These are phyloP conservation scores for Castanea crenata DNA, from an alignment of 306 rosid species.

Conservation along the genomic window DNA sequence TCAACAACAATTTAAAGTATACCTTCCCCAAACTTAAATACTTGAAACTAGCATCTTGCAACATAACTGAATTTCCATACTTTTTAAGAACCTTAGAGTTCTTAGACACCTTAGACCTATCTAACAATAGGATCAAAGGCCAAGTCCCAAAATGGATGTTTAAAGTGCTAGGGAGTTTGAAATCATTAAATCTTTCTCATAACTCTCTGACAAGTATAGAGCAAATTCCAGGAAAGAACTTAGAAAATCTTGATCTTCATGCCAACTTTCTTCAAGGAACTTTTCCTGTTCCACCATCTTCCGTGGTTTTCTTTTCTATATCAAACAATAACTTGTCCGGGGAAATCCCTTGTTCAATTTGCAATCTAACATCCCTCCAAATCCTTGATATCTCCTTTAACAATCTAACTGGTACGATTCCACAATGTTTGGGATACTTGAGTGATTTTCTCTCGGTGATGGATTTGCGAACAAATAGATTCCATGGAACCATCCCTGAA, in stretches of 20 bases:
- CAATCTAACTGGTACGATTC: constrained; percentile 17
- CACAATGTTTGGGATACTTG: constrained; percentile 20
- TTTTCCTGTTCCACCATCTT: constrained; percentile 1
- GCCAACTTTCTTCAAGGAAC: constrained; percentile 31
- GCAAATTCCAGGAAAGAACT: constrained; percentile 1
- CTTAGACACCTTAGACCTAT: no score
- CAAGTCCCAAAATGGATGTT: no score
- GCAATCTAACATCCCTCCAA: not conserved
- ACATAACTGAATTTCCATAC: constrained; percentile 18
- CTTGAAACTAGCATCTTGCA: constrained; percentile 7
- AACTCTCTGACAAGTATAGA: constrained; percentile 6
- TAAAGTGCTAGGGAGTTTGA: not conserved
- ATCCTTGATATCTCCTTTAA: constrained; percentile 11
- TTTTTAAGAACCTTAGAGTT: not conserved
- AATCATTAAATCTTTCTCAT: not conserved
- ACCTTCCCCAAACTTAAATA: not conserved
- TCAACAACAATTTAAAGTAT: not conserved
- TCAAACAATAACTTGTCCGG: constrained; percentile 32
- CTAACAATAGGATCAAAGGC: no score
- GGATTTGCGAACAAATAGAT: constrained; percentile 31
- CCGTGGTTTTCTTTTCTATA: not conserved
- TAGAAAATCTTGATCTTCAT: rapidly evolving
- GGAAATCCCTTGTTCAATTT: constrained; percentile 12
- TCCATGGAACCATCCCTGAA: constrained; percentile 22
- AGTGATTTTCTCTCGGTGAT: not conserved